These are phyloP conservation scores for Zygosaccharomyces siamensis DNA, from an alignment of 805 yeast genomes.

Conservation along the genomic window DNA sequence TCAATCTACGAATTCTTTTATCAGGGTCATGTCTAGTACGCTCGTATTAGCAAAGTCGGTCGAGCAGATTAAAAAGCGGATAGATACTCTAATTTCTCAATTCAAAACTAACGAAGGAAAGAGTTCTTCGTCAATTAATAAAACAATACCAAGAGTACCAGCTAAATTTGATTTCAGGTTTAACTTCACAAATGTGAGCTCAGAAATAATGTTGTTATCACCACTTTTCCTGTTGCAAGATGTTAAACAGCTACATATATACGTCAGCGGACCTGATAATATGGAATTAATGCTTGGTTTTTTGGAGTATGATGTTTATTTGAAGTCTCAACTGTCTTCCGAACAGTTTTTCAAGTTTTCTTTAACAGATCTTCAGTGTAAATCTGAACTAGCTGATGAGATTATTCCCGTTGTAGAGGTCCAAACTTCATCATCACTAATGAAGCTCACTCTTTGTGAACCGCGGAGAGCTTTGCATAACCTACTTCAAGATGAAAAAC, in stretches of 20 bases:
- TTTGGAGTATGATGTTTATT: conserved; percentile 24
- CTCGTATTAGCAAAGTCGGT: conserved; percentile 15
- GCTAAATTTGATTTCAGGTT: conserved; percentile 5
- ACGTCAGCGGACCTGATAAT: conserved; percentile 16
- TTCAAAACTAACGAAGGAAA: conserved; percentile 3
- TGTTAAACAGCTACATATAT: conserved; percentile 20
- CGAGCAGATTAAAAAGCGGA: conserved; percentile 13
- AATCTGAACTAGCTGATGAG: conserved; percentile 10
- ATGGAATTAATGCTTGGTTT: conserved; percentile 18
- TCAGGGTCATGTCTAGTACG: conserved; percentile 23
- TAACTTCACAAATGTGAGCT: conserved; percentile 21
- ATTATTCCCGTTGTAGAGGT: conserved; percentile 8
- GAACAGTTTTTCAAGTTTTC: conserved; percentile 29
- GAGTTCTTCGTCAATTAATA: background rate
- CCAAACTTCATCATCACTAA: conserved; percentile 19
- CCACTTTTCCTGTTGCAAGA: conserved; percentile 26
- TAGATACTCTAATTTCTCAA: background rate
- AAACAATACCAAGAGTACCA: background rate
- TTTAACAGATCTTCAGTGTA: conserved; percentile 20
- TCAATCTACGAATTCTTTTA: conserved; percentile 21
- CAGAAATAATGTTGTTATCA: conserved; percentile 25
- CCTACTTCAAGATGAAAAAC: conserved; percentile 27
- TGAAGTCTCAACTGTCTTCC: conserved; percentile 26
- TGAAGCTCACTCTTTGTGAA: conserved; percentile 28
- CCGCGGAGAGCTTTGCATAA: conserved; percentile 26